These are phyloP conservation scores for Spizellomyces punctatus DNA, from an alignment of 192 early-diverging fungal genomes.

Conservation along the genomic window DNA sequence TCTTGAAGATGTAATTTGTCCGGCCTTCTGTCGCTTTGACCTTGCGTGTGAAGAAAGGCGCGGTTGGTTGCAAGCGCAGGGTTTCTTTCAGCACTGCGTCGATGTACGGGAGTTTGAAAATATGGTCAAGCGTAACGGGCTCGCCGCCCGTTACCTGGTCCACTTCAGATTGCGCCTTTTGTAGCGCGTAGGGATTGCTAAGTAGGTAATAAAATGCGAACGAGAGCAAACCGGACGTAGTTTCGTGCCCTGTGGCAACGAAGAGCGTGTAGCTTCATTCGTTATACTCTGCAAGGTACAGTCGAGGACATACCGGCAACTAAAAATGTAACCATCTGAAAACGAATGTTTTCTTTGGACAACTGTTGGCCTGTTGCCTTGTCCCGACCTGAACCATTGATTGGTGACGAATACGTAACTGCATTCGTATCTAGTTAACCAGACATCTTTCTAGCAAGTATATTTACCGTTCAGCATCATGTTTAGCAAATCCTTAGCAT, in stretches of 20 bases:
- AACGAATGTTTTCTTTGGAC: too few relatives aligned
- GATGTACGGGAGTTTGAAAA: slow-evolving; percentile 1
- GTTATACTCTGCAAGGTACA: too few relatives aligned
- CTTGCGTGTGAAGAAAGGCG: background rate
- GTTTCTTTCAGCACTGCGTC: slow-evolving; percentile 23
- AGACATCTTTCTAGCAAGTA: too few relatives aligned
- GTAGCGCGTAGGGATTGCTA: background rate
- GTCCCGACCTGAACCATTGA: too few relatives aligned
- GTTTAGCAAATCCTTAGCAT: too few relatives aligned
- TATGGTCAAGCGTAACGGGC: background rate
- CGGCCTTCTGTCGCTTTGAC: background rate
- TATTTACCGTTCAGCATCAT: too few relatives aligned
- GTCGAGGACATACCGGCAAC: too few relatives aligned
- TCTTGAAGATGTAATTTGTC: background rate
- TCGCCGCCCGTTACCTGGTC: background rate
- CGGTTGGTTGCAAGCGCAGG: slow-evolving; percentile 6
- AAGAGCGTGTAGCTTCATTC: background rate
- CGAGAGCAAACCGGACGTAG: slow-evolving; percentile 2
- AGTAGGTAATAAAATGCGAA: slow-evolving; percentile 5
- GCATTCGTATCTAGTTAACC: too few relatives aligned
- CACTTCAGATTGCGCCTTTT: slow-evolving; percentile 8
- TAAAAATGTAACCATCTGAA: too few relatives aligned
- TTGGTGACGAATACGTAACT: too few relatives aligned
- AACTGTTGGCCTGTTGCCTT: too few relatives aligned
- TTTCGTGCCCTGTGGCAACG: background rate